Base-by-base conservation (phyloP, 345 rosid species). In the Melaleuca alternifolia region DNA sequence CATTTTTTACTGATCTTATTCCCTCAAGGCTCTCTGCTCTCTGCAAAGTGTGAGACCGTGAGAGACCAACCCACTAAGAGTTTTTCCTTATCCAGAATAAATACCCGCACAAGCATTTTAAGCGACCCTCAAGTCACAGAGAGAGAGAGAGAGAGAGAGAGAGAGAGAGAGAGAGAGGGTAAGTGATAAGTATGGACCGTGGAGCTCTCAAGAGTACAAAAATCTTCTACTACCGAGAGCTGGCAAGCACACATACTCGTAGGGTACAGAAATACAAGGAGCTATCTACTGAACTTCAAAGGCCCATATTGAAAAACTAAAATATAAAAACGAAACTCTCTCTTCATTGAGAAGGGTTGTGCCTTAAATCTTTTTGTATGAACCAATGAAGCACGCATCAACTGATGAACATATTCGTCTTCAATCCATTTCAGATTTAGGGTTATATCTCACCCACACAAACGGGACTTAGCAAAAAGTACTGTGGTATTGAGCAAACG, bases 1-100 rank as follows among this genome's bases (percentile, higher is more conserved):
- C 99, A 96, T 96, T 56, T 83, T 85, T 41, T 65, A 82, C 75
- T 84, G 81, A 82, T 86, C 83, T 71, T 82, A 51, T 76, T 48
- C 82, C 37, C 50, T 30, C 77, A 24, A 46, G 77, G 50, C 37
- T 65, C 44, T 30, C 82, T 57, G 48, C 54, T 50, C 57, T 50
- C 41, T 57, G 52, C 30, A 30, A 59, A 62, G 7, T 28, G 82
- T 24, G 79, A 54, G 51, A 54, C 33, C 26, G 76, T 65, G 52
- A 46, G 76, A 28, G 26, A n/a, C 9, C 37, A 51, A 50, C 59
- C 77, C 77, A 65, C 24, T 41, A 1, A 30, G 59, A 83, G n/a
- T 54, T 52, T 5, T 52, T 51, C 16, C 85, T n/a, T 83, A 46
- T 33, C 77, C 24, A 15, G 14, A 30, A 33, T 7, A 61, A 12